These are phyloP conservation scores for Fusarium ambrosium DNA, from an alignment of 2,329 filamentous ascomycete genomes.

Conservation along the genomic window DNA sequence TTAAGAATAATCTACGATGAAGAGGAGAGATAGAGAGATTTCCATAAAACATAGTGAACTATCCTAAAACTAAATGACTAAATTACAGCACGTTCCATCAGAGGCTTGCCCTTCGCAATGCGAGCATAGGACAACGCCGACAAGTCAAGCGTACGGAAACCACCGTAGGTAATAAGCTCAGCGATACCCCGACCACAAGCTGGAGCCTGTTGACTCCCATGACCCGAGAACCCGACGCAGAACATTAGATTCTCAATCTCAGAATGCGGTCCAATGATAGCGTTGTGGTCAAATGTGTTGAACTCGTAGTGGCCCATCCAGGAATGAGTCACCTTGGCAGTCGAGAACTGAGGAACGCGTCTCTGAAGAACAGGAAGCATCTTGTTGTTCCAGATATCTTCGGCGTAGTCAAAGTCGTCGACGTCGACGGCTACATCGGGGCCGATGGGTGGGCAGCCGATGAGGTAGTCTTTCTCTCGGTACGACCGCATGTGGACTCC, in stretches of 20 bases:
- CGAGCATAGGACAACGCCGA: conserved; percentile 14
- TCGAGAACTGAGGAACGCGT: conserved; percentile 25
- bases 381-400: conserved; percentile 24
- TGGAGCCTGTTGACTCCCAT: conserved; percentile 23
- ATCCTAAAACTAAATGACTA: not conserved
- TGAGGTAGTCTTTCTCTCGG: conserved; percentile 15
- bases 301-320: conserved; percentile 32
- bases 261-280: conserved; percentile 20
- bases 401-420: conserved; percentile 14
- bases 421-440: conserved; percentile 11
- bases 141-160: conserved; percentile 19
- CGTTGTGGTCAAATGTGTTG: conserved; percentile 26
- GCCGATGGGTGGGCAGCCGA: conserved; percentile 17
- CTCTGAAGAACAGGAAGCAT: conserved; percentile 23
- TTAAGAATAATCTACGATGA: too few relatives aligned
- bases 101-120: conserved; percentile 13
- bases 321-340: conserved; percentile 12
- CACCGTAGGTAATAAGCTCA: conserved; percentile 21
- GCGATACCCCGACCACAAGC: conserved; percentile 20
- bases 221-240: conserved; percentile 17
- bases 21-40: too few relatives aligned
- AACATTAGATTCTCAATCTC: conserved; percentile 9
- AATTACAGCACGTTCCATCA: conserved; percentile 24
- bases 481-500: conserved; percentile 30
- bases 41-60: not conserved